Percentiles rank a stretch among this genome's conserved stretches.
Conservation (phyloP, 441 rosid genomes). For the Kokia cookei region DNA sequence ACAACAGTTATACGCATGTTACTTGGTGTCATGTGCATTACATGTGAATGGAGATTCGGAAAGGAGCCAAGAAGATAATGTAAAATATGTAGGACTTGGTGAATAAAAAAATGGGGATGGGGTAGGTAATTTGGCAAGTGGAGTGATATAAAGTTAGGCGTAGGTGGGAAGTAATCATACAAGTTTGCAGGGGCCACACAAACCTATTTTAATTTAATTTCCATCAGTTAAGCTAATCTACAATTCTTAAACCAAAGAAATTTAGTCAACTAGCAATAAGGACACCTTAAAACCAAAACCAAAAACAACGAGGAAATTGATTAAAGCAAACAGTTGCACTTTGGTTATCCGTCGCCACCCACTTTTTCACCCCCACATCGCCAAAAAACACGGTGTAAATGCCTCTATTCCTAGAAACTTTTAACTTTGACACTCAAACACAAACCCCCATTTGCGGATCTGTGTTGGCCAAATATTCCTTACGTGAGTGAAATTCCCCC, state of each 20-base stretch:
- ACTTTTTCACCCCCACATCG: slow-evolving; percentile 19
- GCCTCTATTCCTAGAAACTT: background rate
- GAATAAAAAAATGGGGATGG: background rate
- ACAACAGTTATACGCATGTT: no score
- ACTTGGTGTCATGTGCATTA: no score
- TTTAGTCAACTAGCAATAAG: background rate
- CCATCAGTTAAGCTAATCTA: background rate
- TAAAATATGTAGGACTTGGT: no score
- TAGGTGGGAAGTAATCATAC: background rate
- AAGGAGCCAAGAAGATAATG: no score
- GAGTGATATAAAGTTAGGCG: background rate
- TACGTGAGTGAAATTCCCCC: background rate
- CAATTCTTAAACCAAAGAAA: no score
- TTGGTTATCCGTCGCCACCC: slow-evolving; percentile 75
- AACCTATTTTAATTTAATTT: background rate
- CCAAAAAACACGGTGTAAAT: background rate
- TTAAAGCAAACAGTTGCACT: slow-evolving; percentile 18
- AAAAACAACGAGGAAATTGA: background rate
- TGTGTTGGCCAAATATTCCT: background rate
- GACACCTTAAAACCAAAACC: background rate
- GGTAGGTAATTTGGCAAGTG: background rate
- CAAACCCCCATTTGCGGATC: background rate
- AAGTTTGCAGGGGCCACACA: background rate
- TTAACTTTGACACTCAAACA: slow-evolving; percentile 6
- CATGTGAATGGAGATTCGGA: no score